phyloP scores from a whole-genome alignment of 768 basidiomycete species.

The Polyporus arcularius region DNA sequence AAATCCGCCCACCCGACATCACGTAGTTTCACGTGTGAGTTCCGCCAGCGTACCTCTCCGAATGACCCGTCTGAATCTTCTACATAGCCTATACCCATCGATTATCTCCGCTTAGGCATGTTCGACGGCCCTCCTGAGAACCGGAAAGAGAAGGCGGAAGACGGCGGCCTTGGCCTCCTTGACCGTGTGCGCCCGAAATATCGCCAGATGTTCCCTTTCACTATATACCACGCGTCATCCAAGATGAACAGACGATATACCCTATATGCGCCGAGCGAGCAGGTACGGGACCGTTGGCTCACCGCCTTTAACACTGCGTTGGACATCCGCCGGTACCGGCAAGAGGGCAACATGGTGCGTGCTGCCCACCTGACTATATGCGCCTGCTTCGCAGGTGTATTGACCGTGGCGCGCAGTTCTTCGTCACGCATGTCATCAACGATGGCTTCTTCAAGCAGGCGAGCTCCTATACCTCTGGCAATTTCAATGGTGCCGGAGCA shows the following conservation, averaged over 20 bases:
- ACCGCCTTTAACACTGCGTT: slow-evolving; percentile 61
- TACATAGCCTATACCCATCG: slow-evolving; percentile 73
- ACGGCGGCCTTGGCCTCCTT: slow-evolving; percentile 46
- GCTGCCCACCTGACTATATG: not conserved
- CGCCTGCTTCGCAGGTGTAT: not conserved
- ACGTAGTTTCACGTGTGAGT: slow-evolving; percentile 68
- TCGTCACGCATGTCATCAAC: slow-evolving; percentile 57
- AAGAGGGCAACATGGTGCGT: slow-evolving; percentile 73
- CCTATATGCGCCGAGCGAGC: slow-evolving; percentile 62
- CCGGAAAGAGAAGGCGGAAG: slow-evolving; percentile 64
- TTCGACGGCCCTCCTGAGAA: slow-evolving; percentile 62
- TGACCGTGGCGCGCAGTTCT: slow-evolving; percentile 50
- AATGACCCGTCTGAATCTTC: not conserved
- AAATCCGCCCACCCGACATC: slow-evolving; percentile 48
- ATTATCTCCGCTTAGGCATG: slow-evolving; percentile 70
- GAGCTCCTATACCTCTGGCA: not conserved
- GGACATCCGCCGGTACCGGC: slow-evolving; percentile 59
- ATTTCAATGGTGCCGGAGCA: slow-evolving; percentile 16
- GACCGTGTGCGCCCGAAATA: slow-evolving; percentile 55
- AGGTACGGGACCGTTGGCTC: slow-evolving; percentile 63
- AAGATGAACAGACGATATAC: slow-evolving; percentile 66
- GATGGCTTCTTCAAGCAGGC: slow-evolving; percentile 61
- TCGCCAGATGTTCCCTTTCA: slow-evolving; percentile 72
- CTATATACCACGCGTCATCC: slow-evolving; percentile 68
- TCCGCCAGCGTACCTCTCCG: not conserved